These are phyloP conservation scores for Suhomyces ambrosiae DNA, from an alignment of 1,139 yeast species.

Conservation along the genomic window DNA sequence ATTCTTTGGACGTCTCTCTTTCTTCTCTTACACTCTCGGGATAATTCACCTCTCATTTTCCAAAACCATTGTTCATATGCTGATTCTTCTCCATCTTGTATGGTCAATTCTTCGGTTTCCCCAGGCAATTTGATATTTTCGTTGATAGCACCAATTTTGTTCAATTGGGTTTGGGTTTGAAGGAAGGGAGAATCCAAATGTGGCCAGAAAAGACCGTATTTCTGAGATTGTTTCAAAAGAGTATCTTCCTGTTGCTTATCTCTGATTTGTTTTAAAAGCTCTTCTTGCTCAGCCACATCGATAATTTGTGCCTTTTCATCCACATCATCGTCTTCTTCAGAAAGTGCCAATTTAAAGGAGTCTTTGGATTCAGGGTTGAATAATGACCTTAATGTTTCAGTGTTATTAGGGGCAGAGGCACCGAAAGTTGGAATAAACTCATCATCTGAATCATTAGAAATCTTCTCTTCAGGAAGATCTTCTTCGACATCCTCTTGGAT, in stretches of 20 bases:
- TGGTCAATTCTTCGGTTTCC: slow-evolving; percentile 27
- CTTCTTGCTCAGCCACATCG: slow-evolving; percentile 26
- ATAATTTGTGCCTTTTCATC: slow-evolving; percentile 24
- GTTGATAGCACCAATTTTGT: slow-evolving; percentile 48
- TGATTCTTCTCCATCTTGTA: slow-evolving; percentile 44
- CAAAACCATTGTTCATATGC: slow-evolving; percentile 80
- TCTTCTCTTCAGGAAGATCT: too few relatives aligned
- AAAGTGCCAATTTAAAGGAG: slow-evolving; percentile 34
- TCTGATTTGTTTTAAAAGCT: slow-evolving; percentile 35
- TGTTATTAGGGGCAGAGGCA: slow-evolving; percentile 34
- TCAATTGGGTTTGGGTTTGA: slow-evolving; percentile 78
- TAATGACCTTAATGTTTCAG: slow-evolving; percentile 64
- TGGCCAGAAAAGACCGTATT: slow-evolving; percentile 71
- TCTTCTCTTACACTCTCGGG: slow-evolving; percentile 72
- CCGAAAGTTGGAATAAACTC: slow-evolving; percentile 60
- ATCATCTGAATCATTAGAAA: slow-evolving; percentile 30
- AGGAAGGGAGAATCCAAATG: slow-evolving; percentile 86
- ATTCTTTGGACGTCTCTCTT: slow-evolving; percentile 72
- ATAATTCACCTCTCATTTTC: slow-evolving; percentile 79
- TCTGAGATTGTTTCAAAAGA: slow-evolving; percentile 14
- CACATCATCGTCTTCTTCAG: slow-evolving; percentile 41
- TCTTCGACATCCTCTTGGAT: slow-evolving; percentile 10
- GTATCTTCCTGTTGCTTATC: slow-evolving; percentile 30
- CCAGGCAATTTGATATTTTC: slow-evolving; percentile 40
- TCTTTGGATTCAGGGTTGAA: slow-evolving; percentile 50